Evolutionary conservation across 2,329 filamentous ascomycete species (phyloP).

Genomic region (Penicillium sp.): DNA sequence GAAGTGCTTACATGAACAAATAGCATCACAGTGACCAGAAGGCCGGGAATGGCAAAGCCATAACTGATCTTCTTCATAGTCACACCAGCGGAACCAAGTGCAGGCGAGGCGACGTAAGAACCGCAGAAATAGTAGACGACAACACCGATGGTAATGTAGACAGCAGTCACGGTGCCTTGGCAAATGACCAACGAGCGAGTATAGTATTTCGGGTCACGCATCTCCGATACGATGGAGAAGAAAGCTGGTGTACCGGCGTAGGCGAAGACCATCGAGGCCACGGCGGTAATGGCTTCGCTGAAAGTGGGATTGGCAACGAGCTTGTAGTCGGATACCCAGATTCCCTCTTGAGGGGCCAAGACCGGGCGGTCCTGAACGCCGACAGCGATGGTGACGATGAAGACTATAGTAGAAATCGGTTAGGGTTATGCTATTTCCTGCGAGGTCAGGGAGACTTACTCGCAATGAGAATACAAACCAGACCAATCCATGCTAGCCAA

Average conservation of each 20-base stretch:
- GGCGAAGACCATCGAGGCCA: slow-evolving; percentile 18
- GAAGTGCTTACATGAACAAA: slow-evolving; percentile 15
- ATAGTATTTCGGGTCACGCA: slow-evolving; percentile 28
- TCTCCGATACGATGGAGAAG: slow-evolving; percentile 31
- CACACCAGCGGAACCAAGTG: slow-evolving; percentile 37
- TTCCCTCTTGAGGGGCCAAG: slow-evolving; percentile 23
- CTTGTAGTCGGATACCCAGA: slow-evolving; percentile 24
- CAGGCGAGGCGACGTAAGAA: slow-evolving; percentile 38
- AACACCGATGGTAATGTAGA: slow-evolving; percentile 29
- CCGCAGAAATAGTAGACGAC: slow-evolving; percentile 42
- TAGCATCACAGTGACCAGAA: slow-evolving; percentile 20
- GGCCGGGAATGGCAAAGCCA: slow-evolving; percentile 27
- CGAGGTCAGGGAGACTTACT: slow-evolving; percentile 13
- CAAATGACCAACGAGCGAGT: slow-evolving; percentile 23
- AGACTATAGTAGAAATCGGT: slow-evolving; percentile 10
- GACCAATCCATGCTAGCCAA: slow-evolving; percentile 31
- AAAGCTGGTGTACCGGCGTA: slow-evolving; percentile 21
- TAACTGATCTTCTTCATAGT: slow-evolving; percentile 39
- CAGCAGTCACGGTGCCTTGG: slow-evolving; percentile 25
- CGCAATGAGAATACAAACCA: slow-evolving; percentile 9
- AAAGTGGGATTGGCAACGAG: slow-evolving; percentile 18
- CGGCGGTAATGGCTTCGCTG: slow-evolving; percentile 17
- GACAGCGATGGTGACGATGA: slow-evolving; percentile 23
- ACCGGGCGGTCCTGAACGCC: slow-evolving; percentile 30
- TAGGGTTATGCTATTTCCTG: not conserved